phyloP scores from a whole-genome alignment of 441 rosid genomes.

The Geranium incanum region DNA sequence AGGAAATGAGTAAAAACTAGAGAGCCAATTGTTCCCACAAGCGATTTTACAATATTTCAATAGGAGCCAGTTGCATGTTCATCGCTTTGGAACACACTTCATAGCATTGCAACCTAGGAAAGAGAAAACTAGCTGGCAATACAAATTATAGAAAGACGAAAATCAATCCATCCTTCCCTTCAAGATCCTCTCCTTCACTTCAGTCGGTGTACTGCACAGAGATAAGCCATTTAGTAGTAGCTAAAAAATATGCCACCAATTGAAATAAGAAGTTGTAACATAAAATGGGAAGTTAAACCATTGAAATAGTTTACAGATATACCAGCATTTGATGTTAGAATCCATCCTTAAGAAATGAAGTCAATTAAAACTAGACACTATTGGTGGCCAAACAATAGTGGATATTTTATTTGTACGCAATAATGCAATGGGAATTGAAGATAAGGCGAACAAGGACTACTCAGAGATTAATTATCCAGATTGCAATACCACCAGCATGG shows the following conservation, averaged over 20 bases:
- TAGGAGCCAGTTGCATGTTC: neutral
- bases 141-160: neutral
- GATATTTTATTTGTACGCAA: neutral
- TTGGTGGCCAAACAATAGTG: neutral
- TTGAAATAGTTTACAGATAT: neutral
- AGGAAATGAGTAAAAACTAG: no score
- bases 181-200: slow-evolving; percentile 68
- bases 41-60: no score
- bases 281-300: neutral
- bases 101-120: neutral
- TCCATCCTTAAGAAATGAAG: neutral
- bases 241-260: neutral
- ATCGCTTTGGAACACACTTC: neutral
- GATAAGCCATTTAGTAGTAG: neutral
- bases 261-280: neutral
- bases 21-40: no score
- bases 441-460: no score
- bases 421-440: neutral
- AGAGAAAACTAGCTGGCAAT: neutral
- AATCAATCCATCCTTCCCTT: slow-evolving; percentile 94
- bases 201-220: slow-evolving; percentile 70
- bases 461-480: no score
- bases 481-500: no score
- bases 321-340: neutral
- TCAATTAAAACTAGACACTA: neutral